Evolutionary conservation across 1,139 yeast species (phyloP).

Genomic region (Taiozyma sp.): DNA sequence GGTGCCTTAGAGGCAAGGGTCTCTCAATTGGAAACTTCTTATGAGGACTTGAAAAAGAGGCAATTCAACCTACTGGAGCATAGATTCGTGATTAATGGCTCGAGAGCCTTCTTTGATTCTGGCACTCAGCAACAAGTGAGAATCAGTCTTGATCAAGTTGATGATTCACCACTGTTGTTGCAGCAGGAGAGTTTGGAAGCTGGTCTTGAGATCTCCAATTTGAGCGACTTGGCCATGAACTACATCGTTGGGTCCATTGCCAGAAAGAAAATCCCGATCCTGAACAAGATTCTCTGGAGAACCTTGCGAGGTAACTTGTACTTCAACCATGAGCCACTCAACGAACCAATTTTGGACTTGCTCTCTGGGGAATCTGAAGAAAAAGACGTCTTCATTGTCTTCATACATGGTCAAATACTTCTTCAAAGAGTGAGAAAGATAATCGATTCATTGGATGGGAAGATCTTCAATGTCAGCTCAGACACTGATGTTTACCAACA

Average conservation of each 20-base stretch:
- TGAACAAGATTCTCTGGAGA: conserved; percentile 71
- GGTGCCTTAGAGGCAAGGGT: conserved; percentile 37
- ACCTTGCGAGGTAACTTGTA: conserved; percentile 66
- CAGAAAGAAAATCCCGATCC: conserved; percentile 49
- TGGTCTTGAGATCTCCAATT: conserved; percentile 23
- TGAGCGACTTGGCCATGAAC: conserved; percentile 29
- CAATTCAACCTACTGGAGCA: conserved; percentile 38
- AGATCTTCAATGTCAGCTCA: conserved; percentile 31
- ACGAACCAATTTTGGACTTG: conserved; percentile 35
- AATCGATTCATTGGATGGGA: conserved; percentile 63
- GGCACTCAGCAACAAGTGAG: conserved; percentile 19
- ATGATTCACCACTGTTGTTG: conserved; percentile 30
- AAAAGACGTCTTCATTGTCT: conserved; percentile 60
- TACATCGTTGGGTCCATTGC: conserved; percentile 64
- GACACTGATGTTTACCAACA: conserved; percentile 21
- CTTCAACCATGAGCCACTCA: conserved; percentile 56
- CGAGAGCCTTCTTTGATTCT: conserved; percentile 32
- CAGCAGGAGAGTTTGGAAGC: conserved; percentile 25
- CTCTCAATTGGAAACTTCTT: conserved; percentile 38
- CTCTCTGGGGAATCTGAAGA: conserved; percentile 35
- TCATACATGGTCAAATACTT: conserved; percentile 64
- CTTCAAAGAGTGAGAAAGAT: conserved; percentile 52
- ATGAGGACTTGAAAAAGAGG: conserved; percentile 32
- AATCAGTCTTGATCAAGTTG: conserved; percentile 36
- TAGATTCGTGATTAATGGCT: conserved; percentile 42